phyloP scores from a whole-genome alignment of 2,329 filamentous ascomycete genomes.

The Ascochyta viciae-villosae region DNA sequence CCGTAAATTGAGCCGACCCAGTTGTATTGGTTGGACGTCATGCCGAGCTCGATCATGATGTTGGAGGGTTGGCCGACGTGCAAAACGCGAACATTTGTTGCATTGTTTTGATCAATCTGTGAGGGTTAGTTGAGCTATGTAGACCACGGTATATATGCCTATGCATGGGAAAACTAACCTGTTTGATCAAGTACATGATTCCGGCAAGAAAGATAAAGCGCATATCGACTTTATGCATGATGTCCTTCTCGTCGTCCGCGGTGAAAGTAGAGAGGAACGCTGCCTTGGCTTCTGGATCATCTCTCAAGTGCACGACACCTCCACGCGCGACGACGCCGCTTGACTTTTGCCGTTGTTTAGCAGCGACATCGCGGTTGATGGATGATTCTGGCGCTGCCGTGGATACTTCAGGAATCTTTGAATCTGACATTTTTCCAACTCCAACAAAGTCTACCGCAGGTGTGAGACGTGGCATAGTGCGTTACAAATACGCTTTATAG shows the following conservation, averaged over 20 bases:
- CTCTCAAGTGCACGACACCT: slow-evolving; percentile 23
- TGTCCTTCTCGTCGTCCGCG: slow-evolving; percentile 29
- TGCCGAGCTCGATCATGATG: slow-evolving; percentile 28
- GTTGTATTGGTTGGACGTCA: slow-evolving; percentile 34
- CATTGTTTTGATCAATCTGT: slow-evolving; percentile 34
- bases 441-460: no score
- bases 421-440: not conserved
- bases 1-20: slow-evolving; percentile 35
- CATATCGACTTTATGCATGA: slow-evolving; percentile 34
- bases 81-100: slow-evolving; percentile 31
- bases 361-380: slow-evolving; percentile 22
- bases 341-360: slow-evolving; percentile 16
- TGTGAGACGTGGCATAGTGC: no score
- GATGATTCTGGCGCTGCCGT: slow-evolving; percentile 4
- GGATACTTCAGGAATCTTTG: slow-evolving; percentile 10
- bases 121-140: no score
- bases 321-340: slow-evolving; percentile 19
- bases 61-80: slow-evolving; percentile 31
- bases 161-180: slow-evolving; percentile 12
- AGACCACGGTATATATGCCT: no score
- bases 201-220: slow-evolving; percentile 30
- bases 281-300: slow-evolving; percentile 30
- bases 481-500: not conserved
- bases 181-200: slow-evolving; percentile 35
- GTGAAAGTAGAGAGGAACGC: slow-evolving; percentile 31